Conservation (phyloP, 2,329 filamentous ascomycete genomes). For the Trichoderma harzianum region DNA sequence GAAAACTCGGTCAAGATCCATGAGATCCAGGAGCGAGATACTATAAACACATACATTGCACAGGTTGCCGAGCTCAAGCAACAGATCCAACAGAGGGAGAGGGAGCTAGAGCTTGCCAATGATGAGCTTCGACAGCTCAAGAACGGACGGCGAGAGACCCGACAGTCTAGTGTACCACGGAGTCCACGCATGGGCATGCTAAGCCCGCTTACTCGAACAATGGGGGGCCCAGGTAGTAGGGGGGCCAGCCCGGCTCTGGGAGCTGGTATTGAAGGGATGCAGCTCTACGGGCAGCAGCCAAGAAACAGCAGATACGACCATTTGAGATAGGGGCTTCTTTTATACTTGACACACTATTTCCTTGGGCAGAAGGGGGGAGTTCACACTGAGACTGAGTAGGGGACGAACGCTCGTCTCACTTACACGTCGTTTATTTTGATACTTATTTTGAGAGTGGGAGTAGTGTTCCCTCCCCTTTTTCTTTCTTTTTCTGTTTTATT, state of each 20-base stretch:
- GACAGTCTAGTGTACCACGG: conserved; percentile 54
- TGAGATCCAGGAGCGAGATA: conserved; percentile 40
- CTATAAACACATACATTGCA: conserved; percentile 34
- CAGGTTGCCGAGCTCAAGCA: conserved; percentile 41
- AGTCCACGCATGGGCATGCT: conserved; percentile 54
- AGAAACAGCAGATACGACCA: conserved; percentile 43
- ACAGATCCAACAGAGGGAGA: conserved; percentile 49
- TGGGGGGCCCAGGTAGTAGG: conserved; percentile 42
- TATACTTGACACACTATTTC: not conserved
- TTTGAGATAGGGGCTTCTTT: conserved; percentile 30
- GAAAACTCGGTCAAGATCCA: conserved; percentile 48
- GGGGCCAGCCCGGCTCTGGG: conserved; percentile 48
- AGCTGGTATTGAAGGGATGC: conserved; percentile 37
- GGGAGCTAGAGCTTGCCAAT: conserved; percentile 45
- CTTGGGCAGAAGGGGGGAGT: not conserved
- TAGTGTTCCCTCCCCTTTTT: not conserved
- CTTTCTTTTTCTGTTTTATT: not conserved
- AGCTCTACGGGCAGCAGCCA: conserved; percentile 38
- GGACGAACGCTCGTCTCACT: not conserved
- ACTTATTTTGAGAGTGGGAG: not conserved
- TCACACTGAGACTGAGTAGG: not conserved
- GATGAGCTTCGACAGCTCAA: conserved; percentile 49
- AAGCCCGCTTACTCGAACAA: conserved; percentile 43
- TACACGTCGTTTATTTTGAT: not conserved
- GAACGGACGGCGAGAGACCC: conserved; percentile 53